Base-by-base conservation (phyloP, 2,329 filamentous ascomycete genomes). In the Aspergillus awamori region DNA sequence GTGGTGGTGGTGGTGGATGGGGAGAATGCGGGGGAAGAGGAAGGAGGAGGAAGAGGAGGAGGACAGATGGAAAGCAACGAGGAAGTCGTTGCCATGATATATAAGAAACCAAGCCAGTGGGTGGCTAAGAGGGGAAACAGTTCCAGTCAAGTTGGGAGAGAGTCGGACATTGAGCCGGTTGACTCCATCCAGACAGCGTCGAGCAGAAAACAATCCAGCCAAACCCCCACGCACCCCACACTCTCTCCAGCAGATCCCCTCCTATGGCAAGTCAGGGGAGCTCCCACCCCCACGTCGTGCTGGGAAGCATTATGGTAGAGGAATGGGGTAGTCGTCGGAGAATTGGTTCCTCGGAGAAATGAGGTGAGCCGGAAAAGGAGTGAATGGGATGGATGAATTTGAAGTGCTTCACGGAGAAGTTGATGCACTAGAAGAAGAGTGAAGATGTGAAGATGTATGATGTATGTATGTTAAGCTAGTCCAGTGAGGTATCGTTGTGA, bases 11-110 rank as follows among this genome's bases (percentile, higher is more conserved):
- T 56, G 41, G 33, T 30, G 17, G 53, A 41, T 56, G 20, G 33
- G 38, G 41, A 8, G 38, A 48, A 48, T 58, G 48, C 43, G 56
- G 53, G 26, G 26, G 41, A 49, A 54, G 43, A 43, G 30, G 30
- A 33, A 33, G 30, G 30, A 33, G 51, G 49, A 49, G 51, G 53
- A 17, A 15, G 43, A 49, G 43, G 53, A 17, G 20, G 43, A 49
- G 20, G 43, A 49, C 47, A 33, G 39, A 41, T 39, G 48, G 17
- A 33, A 53, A 22, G 30, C 41, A 22, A 24, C 7, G 41, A 45
- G 41, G 20, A 24, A 7, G 41, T 2, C 17, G 22, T 45, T 20
- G 20, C 13, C 20, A 45, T 45, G 41, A 15, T 45, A 45, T 45
- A 45, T 45, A 45, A 45, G 41, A 45, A 36, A 36, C 2, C 5